Evolutionary conservation across 2,329 filamentous ascomycete genomes (phyloP).

Genomic region (Aspergillus sp.): DNA sequence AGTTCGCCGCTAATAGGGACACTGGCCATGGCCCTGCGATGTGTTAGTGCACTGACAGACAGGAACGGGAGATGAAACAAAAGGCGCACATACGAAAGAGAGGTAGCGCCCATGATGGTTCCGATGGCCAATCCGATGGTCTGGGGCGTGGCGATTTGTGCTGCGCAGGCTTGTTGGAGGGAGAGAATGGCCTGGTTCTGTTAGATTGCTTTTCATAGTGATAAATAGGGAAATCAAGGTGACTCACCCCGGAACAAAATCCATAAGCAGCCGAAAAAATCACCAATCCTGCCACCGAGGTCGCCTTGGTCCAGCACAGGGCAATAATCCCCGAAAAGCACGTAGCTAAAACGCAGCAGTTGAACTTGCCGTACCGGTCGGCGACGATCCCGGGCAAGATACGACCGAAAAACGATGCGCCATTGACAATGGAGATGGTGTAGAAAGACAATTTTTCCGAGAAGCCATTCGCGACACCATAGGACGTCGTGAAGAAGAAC

Average conservation of each 20-base stretch:
- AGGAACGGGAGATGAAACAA: neutral
- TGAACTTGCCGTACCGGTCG: slow-evolving; percentile 28
- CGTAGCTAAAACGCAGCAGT: slow-evolving; percentile 23
- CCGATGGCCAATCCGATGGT: slow-evolving; percentile 39
- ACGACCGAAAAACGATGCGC: slow-evolving; percentile 30
- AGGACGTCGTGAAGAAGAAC: slow-evolving; percentile 31
- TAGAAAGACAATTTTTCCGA: slow-evolving; percentile 29
- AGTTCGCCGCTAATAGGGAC: slow-evolving; percentile 38
- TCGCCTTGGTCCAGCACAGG: slow-evolving; percentile 40
- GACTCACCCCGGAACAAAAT: slow-evolving; percentile 38
- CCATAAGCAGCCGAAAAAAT: slow-evolving; percentile 40
- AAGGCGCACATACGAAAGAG: slow-evolving; percentile 33
- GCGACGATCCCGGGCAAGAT: slow-evolving; percentile 30
- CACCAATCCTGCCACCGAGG: slow-evolving; percentile 37
- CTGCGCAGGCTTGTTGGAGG: slow-evolving; percentile 41
- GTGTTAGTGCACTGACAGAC: neutral
- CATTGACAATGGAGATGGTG: slow-evolving; percentile 32
- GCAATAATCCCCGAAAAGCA: slow-evolving; percentile 31
- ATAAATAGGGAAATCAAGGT: neutral
- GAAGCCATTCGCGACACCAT: slow-evolving; percentile 19
- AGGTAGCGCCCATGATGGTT: slow-evolving; percentile 33
- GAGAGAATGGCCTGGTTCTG: slow-evolving; percentile 36
- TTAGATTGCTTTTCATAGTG: neutral
- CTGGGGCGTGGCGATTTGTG: slow-evolving; percentile 31
- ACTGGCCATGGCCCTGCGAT: slow-evolving; percentile 31